A percentile compares a stretch with the other conserved stretches of the same genome.
Evolutionary conservation across 495 filamentous ascomycete species (phyloP).

Genomic region (Xylaria flabelliformis): DNA sequence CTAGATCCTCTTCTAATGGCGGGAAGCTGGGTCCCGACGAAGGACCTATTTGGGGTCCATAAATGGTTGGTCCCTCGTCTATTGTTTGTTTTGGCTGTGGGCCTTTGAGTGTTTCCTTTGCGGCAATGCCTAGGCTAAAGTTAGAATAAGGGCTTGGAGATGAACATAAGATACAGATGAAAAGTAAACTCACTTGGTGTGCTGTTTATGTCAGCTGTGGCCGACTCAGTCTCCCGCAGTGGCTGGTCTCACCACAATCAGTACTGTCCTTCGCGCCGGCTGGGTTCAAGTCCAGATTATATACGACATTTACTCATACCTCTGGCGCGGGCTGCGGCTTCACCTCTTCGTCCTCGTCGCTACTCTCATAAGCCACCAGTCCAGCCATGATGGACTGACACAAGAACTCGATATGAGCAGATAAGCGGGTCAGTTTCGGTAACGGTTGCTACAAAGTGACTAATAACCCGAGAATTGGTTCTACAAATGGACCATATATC

Average conservation of each 20-base stretch:
- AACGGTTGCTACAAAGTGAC: neutral
- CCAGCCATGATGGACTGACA: conserved; percentile 59
- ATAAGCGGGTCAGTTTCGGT: neutral
- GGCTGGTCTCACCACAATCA: conserved; percentile 43
- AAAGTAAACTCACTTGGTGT: conserved; percentile 29
- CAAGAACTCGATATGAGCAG: neutral
- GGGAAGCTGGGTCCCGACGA: conserved; percentile 43
- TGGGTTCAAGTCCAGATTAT: conserved; percentile 5
- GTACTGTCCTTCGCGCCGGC: conserved; percentile 37
- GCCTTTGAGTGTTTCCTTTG: conserved; percentile 16
- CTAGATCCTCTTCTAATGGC: conserved; percentile 40
- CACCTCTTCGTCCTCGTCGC: conserved; percentile 72
- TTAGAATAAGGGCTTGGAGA: conserved; percentile 22
- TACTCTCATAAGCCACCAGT: conserved; percentile 76
- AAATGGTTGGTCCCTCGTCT: conserved; percentile 31
- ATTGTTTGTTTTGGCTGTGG: conserved; percentile 25
- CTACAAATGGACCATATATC: neutral
- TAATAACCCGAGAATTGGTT: neutral
- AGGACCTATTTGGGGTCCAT: conserved; percentile 41
- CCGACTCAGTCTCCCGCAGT: conserved; percentile 38
- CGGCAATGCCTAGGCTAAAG: conserved; percentile 22
- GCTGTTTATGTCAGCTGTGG: conserved; percentile 17
- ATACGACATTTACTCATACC: conserved; percentile 37
- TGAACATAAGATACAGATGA: conserved; percentile 33
- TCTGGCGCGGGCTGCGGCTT: conserved; percentile 35